These are phyloP conservation scores for Trametes cingulata DNA, from an alignment of 768 basidiomycete species.

Conservation along the genomic window DNA sequence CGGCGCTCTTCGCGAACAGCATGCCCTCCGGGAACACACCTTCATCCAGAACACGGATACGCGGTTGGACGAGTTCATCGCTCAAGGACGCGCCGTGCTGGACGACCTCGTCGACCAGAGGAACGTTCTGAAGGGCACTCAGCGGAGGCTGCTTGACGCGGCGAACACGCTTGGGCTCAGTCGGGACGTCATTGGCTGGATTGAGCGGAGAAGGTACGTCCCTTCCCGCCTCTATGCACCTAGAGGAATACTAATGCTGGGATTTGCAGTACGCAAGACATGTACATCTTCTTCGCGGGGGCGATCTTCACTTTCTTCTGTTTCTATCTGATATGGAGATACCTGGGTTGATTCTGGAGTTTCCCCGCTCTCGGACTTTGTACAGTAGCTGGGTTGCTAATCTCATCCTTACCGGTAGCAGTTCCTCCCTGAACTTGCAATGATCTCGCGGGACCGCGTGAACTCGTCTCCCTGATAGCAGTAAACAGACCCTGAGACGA, in stretches of 20 bases:
- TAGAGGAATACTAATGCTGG: not conserved
- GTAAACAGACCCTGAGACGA: too few relatives aligned
- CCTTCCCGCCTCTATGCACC: not conserved
- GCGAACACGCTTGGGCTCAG: conserved; percentile 95
- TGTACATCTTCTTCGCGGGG: conserved; percentile 89
- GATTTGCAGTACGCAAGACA: conserved; percentile 80
- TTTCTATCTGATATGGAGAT: conserved; percentile 92
- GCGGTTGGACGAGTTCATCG: conserved; percentile 85
- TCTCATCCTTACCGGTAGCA: not conserved
- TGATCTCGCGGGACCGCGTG: too few relatives aligned
- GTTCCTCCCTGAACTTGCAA: too few relatives aligned
- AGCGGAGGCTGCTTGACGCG: conserved; percentile 79
- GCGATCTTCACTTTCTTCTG: conserved; percentile 87
- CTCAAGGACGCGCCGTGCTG: conserved; percentile 88
- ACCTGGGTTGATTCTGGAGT: conserved; percentile 55
- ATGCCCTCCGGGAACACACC: conserved; percentile 85
- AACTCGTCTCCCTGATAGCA: too few relatives aligned
- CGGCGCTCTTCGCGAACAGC: conserved; percentile 62
- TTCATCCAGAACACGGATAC: conserved; percentile 85
- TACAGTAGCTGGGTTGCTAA: conserved; percentile 15
- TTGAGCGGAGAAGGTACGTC: conserved; percentile 87
- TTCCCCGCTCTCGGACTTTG: conserved; percentile 4
- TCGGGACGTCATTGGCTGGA: conserved; percentile 95
- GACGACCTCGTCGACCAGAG: conserved; percentile 93
- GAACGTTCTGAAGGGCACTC: conserved; percentile 93